Evolutionary conservation across 2,329 filamentous ascomycete genomes (phyloP).

Genomic region (Claviceps humidiphila): DNA sequence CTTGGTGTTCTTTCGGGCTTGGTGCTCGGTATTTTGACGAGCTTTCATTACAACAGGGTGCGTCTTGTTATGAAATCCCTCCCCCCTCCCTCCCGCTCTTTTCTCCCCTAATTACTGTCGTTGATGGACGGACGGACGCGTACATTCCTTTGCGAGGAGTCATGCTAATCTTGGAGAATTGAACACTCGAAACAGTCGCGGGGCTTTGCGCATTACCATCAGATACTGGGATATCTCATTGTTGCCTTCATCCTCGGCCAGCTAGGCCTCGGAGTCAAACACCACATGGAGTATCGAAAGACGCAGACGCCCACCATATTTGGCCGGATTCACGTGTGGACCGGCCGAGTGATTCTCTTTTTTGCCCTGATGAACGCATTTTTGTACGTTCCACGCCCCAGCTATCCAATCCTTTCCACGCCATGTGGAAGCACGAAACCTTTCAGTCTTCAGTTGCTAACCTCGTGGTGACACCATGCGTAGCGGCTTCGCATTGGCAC

Average conservation of each 20-base stretch:
- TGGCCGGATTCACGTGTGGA: slow-evolving; percentile 41
- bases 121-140: not conserved
- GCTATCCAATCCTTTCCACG: too few species aligned
- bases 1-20: slow-evolving; percentile 35
- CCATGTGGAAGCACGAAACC: too few species aligned
- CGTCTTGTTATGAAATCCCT: not conserved
- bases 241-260: slow-evolving; percentile 38
- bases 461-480: slow-evolving; percentile 4
- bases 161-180: not conserved
- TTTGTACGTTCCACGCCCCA: slow-evolving; percentile 27
- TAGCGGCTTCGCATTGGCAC: slow-evolving; percentile 45
- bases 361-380: slow-evolving; percentile 44
- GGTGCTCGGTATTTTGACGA: slow-evolving; percentile 38
- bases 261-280: slow-evolving; percentile 39
- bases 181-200: slow-evolving; percentile 28
- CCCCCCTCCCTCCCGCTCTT: not conserved
- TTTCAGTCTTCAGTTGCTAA: not conserved
- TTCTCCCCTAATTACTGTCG: not conserved
- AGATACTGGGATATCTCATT: slow-evolving; percentile 44
- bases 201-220: slow-evolving; percentile 39
- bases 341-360: slow-evolving; percentile 39
- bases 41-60: slow-evolving; percentile 42
- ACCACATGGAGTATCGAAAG: slow-evolving; percentile 40
- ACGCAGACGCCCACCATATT: slow-evolving; percentile 36
- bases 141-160: not conserved